phyloP scores from a whole-genome alignment of 345 rosid genomes.

The Aquilaria malaccensis region DNA sequence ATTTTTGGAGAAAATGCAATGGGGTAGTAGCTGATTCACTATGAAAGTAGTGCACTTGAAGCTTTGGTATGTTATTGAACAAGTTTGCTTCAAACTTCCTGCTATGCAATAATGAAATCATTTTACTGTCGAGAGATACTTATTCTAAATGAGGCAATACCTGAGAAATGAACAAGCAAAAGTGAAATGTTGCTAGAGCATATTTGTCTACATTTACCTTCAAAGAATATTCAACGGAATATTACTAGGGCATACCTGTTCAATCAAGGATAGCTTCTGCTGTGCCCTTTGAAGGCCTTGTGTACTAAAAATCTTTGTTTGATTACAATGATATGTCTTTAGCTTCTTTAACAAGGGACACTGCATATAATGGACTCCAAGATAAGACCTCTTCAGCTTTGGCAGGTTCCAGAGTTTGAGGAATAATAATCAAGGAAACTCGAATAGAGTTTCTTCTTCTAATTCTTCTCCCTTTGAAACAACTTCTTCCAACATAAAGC shows the following conservation, averaged over 20 bases:
- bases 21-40: constrained; percentile 6
- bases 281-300: background rate
- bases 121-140: constrained; percentile 5
- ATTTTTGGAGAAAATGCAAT: constrained; percentile 6
- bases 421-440: constrained; percentile 12
- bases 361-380: constrained; percentile 9
- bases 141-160: constrained; percentile 7
- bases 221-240: background rate
- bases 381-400: constrained; percentile 16
- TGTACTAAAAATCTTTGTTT: constrained; percentile 3
- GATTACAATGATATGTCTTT: background rate
- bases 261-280: background rate
- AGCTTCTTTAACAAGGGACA: constrained; percentile 12
- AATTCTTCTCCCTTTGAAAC: constrained; percentile 10
- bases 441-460: constrained; percentile 1
- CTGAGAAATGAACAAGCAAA: background rate
- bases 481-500: constrained; percentile 15
- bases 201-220: background rate
- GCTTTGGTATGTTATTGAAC: background rate
- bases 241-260: background rate
- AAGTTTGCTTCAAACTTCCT: background rate
- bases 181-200: background rate
- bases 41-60: constrained; percentile 14
- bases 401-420: background rate
- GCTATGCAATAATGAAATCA: background rate